phyloP scores from a whole-genome alignment of 768 basidiomycete species.

The Lentinula boryana region DNA sequence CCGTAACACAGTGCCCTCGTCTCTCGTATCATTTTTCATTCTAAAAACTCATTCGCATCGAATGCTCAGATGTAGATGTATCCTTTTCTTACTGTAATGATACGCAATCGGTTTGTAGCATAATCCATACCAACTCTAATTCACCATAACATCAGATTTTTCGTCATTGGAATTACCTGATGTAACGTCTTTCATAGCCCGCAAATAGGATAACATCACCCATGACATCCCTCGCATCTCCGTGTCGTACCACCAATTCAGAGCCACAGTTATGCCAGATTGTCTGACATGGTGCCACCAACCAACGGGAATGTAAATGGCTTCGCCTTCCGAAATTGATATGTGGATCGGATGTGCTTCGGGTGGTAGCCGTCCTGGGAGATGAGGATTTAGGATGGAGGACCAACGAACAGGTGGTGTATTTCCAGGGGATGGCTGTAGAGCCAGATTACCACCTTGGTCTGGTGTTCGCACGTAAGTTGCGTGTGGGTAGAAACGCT shows the following conservation, averaged over 20 bases:
- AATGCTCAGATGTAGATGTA: background rate
- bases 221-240: slow-evolving; percentile 68
- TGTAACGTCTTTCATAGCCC: slow-evolving; percentile 36
- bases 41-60: background rate
- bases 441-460: slow-evolving; percentile 16
- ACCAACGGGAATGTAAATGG: slow-evolving; percentile 83
- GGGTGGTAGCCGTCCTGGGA: slow-evolving; percentile 36
- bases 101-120: background rate
- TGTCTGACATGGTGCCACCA: slow-evolving; percentile 95
- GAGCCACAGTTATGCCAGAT: slow-evolving; percentile 54
- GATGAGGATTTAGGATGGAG: slow-evolving; percentile 57
- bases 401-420: slow-evolving; percentile 70
- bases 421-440: slow-evolving; percentile 24
- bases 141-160: background rate
- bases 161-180: background rate
- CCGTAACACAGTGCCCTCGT: background rate
- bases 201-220: slow-evolving; percentile 60
- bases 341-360: slow-evolving; percentile 63
- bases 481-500: slow-evolving; percentile 62
- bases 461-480: slow-evolving; percentile 42
- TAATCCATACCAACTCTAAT: too few species aligned
- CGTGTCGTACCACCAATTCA: slow-evolving; percentile 91
- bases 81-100: background rate
- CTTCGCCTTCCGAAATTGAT: slow-evolving; percentile 65
- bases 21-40: too few species aligned